phyloP scores from a whole-genome alignment of 257 asterid species.

The Coffea canephora region DNA sequence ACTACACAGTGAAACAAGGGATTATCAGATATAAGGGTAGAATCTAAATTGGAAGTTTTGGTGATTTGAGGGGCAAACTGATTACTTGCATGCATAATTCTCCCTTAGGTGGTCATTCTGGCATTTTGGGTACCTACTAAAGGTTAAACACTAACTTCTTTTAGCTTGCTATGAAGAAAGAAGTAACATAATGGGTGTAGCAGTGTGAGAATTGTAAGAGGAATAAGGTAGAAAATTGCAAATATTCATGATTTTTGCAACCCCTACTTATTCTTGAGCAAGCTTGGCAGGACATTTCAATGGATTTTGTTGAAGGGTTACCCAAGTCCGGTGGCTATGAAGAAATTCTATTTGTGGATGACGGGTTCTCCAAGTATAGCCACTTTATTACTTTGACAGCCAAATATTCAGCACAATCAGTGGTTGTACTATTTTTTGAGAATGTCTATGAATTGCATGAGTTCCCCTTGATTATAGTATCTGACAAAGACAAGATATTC shows the following conservation, averaged over 20 bases:
- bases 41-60: accelerated
- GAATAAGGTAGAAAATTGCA: not conserved
- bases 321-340: no score
- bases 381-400: no score
- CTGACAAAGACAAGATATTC: not conserved
- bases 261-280: accelerated
- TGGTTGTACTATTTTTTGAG: no score
- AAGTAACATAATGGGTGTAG: accelerated
- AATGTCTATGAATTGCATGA: no score
- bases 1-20: not conserved
- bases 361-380: no score
- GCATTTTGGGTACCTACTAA: accelerated
- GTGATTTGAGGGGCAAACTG: accelerated
- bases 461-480: no score
- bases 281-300: not conserved
- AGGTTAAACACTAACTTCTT: not conserved
- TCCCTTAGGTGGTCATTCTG: not conserved
- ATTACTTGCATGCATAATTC: not conserved
- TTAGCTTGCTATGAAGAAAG: not conserved
- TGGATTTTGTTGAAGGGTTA: slow-evolving; percentile 8
- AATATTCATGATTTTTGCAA: not conserved
- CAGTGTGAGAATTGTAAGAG: not conserved
- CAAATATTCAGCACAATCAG: no score
- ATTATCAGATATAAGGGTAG: not conserved
- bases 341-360: no score